Evolutionary conservation across 345 rosid species (phyloP), one percentile per base, ranked within the genome.

Genomic region (Eucalyptus fibrosa): DNA sequence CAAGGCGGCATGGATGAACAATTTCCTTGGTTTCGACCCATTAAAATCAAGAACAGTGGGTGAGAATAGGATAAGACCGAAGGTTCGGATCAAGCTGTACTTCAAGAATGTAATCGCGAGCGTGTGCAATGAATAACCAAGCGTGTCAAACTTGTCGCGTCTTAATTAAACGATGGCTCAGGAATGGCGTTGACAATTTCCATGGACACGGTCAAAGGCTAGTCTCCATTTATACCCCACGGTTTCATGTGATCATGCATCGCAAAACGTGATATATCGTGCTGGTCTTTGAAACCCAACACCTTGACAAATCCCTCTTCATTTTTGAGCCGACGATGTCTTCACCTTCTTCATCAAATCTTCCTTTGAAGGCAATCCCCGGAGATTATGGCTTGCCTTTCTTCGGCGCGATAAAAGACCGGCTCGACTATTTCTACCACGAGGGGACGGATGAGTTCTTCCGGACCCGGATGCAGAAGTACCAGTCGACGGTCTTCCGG

Each of bases 371-470:
- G 5, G 17, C 87, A 7, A 87, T 91, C 88, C 93, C 91, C 60
- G 93, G 93, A 16, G 89, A 62, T 45, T 89, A 89, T 8, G 93
- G 93, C 56, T 8, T 87, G 51, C 93, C 93, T 12, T 81, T 91
- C 45, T 34, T 91, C 17, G 90, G 93, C 1, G 90, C 93, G 6
- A 45, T 91, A 26, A 87, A 51, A 14, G 93, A 91, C 88, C 91
- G 93, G 50, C 88, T 89, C 18, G 93, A 90, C 90, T 91, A 87
- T 67, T 90, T 91, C 91, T 91, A 90, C 90, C 72, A 50, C 45
- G 91, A 90, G 86, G 93, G 93, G 14, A 88, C 51, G 14, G 91
- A 91, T 32, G 37, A 88, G 69, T 91, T 90, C 91, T 91, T 91
- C 91, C 47, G 56, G 50, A 72, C 89, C 10, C 81, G 90, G 30